Conservation (phyloP, 345 rosid genomes). For the Carallia brachiata region DNA sequence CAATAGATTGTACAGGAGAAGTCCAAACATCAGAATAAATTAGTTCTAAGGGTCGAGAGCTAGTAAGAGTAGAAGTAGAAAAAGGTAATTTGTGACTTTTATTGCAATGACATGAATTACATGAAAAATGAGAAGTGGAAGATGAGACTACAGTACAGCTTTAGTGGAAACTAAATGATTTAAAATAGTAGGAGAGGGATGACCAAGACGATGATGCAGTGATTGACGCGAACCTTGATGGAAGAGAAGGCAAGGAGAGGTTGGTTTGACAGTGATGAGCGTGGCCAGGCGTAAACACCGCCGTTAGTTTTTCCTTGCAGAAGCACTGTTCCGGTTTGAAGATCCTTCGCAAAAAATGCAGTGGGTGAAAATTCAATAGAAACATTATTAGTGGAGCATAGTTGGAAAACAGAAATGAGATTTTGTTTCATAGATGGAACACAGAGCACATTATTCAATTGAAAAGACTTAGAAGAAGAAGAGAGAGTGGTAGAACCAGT, state of each 20-base stretch:
- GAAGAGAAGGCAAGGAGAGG: neutral
- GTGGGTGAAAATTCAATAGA: neutral
- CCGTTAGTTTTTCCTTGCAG: neutral
- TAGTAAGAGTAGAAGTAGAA: neutral
- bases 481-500: too few species aligned
- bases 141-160: too few species aligned
- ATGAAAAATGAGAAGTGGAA: neutral
- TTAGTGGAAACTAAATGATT: neutral
- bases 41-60: neutral
- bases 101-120: neutral
- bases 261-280: neutral
- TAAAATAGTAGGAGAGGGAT: neutral
- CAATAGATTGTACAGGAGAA: neutral
- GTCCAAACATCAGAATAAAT: neutral
- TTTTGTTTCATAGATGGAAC: neutral
- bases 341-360: slow-evolving; percentile 1
- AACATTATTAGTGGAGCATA: neutral
- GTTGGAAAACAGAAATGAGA: neutral
- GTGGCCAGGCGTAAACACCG: neutral
- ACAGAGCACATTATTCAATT: neutral
- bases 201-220: neutral
- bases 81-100: slow-evolving; percentile 1
- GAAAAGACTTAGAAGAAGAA: neutral
- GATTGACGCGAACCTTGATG: neutral
- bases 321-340: neutral